These are phyloP conservation scores for Aaosphaeria arxii DNA, from an alignment of 2,329 filamentous ascomycete genomes.

Conservation along the genomic window DNA sequence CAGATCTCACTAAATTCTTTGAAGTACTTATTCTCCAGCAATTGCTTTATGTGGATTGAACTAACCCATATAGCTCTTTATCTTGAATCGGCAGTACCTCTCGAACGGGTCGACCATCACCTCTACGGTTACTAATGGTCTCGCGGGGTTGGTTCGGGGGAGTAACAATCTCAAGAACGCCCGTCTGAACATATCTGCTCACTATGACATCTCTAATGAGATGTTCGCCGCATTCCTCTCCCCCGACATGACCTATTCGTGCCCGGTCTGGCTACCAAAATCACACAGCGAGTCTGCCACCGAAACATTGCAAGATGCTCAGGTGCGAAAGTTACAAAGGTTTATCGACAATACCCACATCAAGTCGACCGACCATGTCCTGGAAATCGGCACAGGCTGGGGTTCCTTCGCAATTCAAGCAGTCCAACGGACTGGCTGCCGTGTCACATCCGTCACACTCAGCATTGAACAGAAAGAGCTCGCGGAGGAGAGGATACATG, in stretches of 20 bases:
- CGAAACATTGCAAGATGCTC: slow-evolving; percentile 63
- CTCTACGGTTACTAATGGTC: slow-evolving; percentile 56
- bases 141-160: slow-evolving; percentile 53
- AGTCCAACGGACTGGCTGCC: slow-evolving; percentile 63
- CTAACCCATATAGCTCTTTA: slow-evolving; percentile 57
- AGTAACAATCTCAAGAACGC: slow-evolving; percentile 52
- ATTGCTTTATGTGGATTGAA: slow-evolving; percentile 7
- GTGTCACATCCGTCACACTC: slow-evolving; percentile 66
- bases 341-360: slow-evolving; percentile 66
- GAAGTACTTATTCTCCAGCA: slow-evolving; percentile 41
- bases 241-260: slow-evolving; percentile 75
- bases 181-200: slow-evolving; percentile 63
- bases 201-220: slow-evolving; percentile 74
- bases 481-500: slow-evolving; percentile 62
- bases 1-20: slow-evolving; percentile 67
- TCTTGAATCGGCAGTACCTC: slow-evolving; percentile 63
- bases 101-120: slow-evolving; percentile 63
- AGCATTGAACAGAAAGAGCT: slow-evolving; percentile 67
- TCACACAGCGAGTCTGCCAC: slow-evolving; percentile 40
- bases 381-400: slow-evolving; percentile 77
- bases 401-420: slow-evolving; percentile 71
- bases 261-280: slow-evolving; percentile 60
- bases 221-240: slow-evolving; percentile 74
- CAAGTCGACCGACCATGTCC: slow-evolving; percentile 63
- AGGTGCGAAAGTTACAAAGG: slow-evolving; percentile 63